Conservation (phyloP, 345 rosid species). For the Salix viminalis region DNA sequence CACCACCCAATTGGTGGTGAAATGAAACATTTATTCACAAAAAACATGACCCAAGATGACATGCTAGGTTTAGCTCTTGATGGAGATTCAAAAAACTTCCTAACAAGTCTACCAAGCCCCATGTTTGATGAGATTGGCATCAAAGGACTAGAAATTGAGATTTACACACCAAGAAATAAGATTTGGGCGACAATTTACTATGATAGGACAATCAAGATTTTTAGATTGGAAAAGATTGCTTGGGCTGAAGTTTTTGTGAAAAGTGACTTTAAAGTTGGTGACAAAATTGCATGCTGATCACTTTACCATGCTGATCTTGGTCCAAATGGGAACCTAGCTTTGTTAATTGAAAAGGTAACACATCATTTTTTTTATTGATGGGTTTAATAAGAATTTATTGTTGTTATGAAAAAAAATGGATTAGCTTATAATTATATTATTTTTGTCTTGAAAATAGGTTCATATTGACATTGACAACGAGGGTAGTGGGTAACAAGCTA, state of each 20-base stretch:
- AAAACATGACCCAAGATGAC: neutral
- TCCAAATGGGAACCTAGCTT: neutral
- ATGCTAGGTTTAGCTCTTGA: neutral
- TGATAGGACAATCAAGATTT: neutral
- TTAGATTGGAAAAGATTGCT: neutral
- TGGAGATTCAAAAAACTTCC: neutral
- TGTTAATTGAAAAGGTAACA: constrained; percentile 10
- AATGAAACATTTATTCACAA: neutral
- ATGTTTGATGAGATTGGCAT: neutral
- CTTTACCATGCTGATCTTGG: neutral
- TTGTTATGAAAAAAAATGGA: neutral
- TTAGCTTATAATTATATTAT: neutral
- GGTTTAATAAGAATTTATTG: neutral
- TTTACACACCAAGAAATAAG: neutral
- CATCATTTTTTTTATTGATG: neutral
- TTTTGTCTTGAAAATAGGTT: too few species aligned
- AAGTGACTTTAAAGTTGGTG: neutral
- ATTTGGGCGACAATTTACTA: neutral
- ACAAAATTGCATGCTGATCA: neutral
- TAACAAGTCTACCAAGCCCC: neutral
- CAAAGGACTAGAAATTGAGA: constrained; percentile 8
- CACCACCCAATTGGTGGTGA: constrained; percentile 2
- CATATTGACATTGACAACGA: too few species aligned
- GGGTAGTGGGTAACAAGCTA: too few species aligned
- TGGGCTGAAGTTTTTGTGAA: neutral